phyloP scores from a whole-genome alignment of 2,329 filamentous ascomycete genomes.

The Colletotrichum acutatum region DNA sequence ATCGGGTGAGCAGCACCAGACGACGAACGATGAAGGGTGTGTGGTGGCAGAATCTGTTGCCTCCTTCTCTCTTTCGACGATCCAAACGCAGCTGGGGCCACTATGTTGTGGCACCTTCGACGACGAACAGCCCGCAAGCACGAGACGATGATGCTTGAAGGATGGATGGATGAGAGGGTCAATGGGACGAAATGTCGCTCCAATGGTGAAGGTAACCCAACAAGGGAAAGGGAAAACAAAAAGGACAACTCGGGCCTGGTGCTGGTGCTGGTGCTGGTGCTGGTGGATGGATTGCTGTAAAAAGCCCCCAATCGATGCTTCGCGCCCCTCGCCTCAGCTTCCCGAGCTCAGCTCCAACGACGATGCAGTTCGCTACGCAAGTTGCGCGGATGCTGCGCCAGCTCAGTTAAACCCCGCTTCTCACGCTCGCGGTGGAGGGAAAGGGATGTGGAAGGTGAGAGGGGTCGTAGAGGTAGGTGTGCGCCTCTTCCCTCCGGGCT shows the following conservation, averaged over 20 bases:
- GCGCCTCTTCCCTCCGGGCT: neutral
- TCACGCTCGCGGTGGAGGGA: slow-evolving; percentile 9
- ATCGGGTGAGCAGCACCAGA: slow-evolving; percentile 10
- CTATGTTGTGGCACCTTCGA: slow-evolving; percentile 9
- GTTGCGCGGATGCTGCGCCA: slow-evolving; percentile 20
- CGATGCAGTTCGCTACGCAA: slow-evolving; percentile 22
- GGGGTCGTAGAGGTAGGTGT: slow-evolving; percentile 6
- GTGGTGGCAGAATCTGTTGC: slow-evolving; percentile 2
- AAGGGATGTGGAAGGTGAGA: neutral
- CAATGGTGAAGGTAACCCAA: neutral
- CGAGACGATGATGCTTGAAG: neutral
- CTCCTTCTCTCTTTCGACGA: neutral
- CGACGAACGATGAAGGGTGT: neutral
- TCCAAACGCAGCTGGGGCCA: neutral
- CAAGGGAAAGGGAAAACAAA: neutral
- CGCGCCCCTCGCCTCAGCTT: neutral
- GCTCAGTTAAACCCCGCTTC: slow-evolving; percentile 22
- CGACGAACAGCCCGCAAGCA: neutral
- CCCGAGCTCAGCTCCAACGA: slow-evolving; percentile 3
- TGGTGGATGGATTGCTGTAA: slow-evolving; percentile 13
- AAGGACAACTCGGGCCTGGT: neutral
- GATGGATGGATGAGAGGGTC: neutral
- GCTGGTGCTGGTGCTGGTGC: slow-evolving; percentile 1
- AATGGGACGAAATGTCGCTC: neutral
- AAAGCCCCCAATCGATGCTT: neutral